Base-by-base conservation (phyloP, 2,329 filamentous ascomycete species). In the Aspergillus tanneri region DNA sequence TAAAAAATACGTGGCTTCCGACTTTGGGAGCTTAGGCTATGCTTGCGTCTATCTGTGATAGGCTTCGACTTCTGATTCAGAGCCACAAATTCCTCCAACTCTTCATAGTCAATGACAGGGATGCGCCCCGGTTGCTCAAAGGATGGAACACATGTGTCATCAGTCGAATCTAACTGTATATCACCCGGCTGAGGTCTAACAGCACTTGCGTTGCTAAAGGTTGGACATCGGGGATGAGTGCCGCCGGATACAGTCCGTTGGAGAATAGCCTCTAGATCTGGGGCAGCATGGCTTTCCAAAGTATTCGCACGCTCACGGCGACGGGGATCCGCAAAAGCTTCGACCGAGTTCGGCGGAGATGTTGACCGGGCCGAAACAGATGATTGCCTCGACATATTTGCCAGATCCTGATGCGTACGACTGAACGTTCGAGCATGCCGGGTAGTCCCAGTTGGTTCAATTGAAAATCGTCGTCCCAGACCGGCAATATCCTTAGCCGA, bases 301-400 rank as follows among this genome's bases (percentile, higher is more conserved):
- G 84, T 87, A 41, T 82, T 80, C 39, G 83, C 79, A 35, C 91
- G 87, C 65, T 92, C 88, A 50, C 91, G 86, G 50, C 90, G 88
- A 42, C 90, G 86, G 46, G 89, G 88, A 62, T 93, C 88, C 14
- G 93, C 93, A 70, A 99, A 99, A 3, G 93, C 93, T 69, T 97
- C 95, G 43, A 99, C 90, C 0, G 93, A 99, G 69, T 96, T 99
- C 6, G 93, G 93, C 9, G 92, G 92, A 5, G 93, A 97, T 2
- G 82, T 75, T 1, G 88, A 90, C 46, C 89, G 81, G 39, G 81
- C 82, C 18, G 79, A 79, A 3, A 69, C 66, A 4, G 78, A 80
- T 14, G 75, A 77, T 16, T 69, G 69, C 48, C 75, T 67, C 28
- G 77, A 79, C 41, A 70, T 59, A 43, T 59, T 68, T 50, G 55